These are phyloP conservation scores for Paecilomyces sp. DNA, from an alignment of 2,329 filamentous ascomycete species.

Conservation along the genomic window DNA sequence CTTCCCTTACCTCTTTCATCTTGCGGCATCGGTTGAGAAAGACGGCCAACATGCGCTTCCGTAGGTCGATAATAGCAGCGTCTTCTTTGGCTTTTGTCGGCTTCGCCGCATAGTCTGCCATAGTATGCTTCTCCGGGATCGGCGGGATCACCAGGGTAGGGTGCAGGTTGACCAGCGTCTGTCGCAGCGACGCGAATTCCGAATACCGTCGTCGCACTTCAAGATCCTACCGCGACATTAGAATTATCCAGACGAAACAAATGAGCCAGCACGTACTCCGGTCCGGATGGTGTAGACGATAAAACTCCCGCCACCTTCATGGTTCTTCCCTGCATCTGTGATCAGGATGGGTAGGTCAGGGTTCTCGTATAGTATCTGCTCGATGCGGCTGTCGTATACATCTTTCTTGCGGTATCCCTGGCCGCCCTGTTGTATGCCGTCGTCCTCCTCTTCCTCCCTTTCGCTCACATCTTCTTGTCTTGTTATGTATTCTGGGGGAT, in stretches of 20 bases:
- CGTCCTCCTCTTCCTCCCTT: slow-evolving; percentile 51
- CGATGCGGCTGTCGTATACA: slow-evolving; percentile 88
- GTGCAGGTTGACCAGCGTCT: slow-evolving; percentile 83
- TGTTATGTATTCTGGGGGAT: slow-evolving; percentile 52
- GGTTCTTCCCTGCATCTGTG: slow-evolving; percentile 89
- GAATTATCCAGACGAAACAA: neutral
- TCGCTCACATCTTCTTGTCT: slow-evolving; percentile 50
- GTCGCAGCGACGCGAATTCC: slow-evolving; percentile 85
- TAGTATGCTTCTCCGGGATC: slow-evolving; percentile 97
- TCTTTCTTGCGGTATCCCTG: slow-evolving; percentile 60
- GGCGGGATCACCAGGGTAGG: slow-evolving; percentile 93
- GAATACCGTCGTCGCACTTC: slow-evolving; percentile 94
- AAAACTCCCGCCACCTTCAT: slow-evolving; percentile 83
- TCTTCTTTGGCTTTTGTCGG: slow-evolving; percentile 98
- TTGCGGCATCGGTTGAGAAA: slow-evolving; percentile 88
- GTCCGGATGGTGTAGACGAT: slow-evolving; percentile 98
- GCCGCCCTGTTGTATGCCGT: slow-evolving; percentile 44
- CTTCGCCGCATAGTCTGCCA: slow-evolving; percentile 97
- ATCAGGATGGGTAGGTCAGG: slow-evolving; percentile 85
- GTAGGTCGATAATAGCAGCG: slow-evolving; percentile 88
- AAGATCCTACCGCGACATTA: slow-evolving; percentile 58
- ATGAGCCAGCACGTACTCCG: slow-evolving; percentile 53
- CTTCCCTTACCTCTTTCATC: slow-evolving; percentile 86
- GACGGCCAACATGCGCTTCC: slow-evolving; percentile 93
- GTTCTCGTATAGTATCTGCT: slow-evolving; percentile 95